Conservation (phyloP, 352 stramenopile species). For the Phytopythium oedochilum region DNA sequence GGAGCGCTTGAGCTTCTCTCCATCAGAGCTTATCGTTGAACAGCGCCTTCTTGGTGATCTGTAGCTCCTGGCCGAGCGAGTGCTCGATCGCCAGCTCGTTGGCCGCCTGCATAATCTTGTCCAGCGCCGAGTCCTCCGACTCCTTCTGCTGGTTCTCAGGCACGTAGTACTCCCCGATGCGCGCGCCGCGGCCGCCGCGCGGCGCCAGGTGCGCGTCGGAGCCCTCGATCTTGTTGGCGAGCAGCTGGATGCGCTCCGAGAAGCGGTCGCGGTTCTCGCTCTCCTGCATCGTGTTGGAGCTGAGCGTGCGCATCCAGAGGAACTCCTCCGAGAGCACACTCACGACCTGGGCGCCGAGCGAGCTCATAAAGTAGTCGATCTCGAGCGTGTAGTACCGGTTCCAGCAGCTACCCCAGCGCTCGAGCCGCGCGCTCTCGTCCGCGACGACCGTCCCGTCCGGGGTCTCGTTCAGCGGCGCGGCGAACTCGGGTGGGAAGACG, state of each 20-base stretch:
- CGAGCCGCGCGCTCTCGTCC: conserved; percentile 90
- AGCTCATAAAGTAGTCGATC: conserved; percentile 97
- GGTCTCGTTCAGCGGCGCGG: conserved; percentile 89
- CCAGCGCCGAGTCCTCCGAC: conserved; percentile 70
- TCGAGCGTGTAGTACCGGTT: conserved; percentile 94
- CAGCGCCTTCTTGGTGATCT: conserved; percentile 78
- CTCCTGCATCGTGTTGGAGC: conserved; percentile 88
- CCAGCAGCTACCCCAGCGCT: conserved; percentile 96
- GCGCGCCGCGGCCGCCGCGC: conserved; percentile 40
- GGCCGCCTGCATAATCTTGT: conserved; percentile 83
- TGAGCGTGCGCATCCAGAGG: conserved; percentile 90
- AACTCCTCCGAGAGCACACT: conserved; percentile 92
- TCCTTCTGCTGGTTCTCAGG: conserved; percentile 80
- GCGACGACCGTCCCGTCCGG: conserved; percentile 93
- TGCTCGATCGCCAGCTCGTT: conserved; percentile 87
- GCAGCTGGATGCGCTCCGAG: conserved; percentile 84
- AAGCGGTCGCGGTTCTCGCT: conserved; percentile 88
- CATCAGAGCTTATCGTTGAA: conserved; percentile 77
- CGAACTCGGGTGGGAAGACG: conserved; percentile 97
- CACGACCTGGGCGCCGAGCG: conserved; percentile 88
- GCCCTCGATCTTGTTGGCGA: conserved; percentile 82
- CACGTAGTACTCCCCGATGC: conserved; percentile 85
- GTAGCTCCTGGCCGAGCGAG: conserved; percentile 71
- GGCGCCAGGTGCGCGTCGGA: conserved; percentile 60
- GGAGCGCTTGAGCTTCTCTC: no score